These are phyloP conservation scores for Arthroderma sp. DNA, from an alignment of 2,329 filamentous ascomycete species.

Conservation along the genomic window DNA sequence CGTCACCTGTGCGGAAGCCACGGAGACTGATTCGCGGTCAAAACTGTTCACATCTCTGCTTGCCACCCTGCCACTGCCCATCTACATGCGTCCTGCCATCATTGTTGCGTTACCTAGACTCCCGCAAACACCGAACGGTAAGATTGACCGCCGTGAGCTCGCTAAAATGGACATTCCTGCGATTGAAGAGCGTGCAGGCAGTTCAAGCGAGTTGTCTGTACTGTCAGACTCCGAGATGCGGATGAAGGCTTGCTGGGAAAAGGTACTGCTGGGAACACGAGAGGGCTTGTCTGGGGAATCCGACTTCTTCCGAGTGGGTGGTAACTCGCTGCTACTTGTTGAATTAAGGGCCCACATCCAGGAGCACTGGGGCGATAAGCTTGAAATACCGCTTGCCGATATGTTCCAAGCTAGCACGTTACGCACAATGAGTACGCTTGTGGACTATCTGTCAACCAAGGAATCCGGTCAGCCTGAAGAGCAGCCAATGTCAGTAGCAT, in stretches of 20 bases:
- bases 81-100: constrained; percentile 8
- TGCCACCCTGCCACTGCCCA: constrained; percentile 4
- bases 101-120: constrained; percentile 4
- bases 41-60: neutral
- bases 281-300: neutral
- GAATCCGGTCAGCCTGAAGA: constrained; percentile 13
- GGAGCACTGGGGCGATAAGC: constrained; percentile 17
- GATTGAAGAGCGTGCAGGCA: neutral
- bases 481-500: neutral
- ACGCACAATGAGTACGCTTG: neutral
- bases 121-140: constrained; percentile 4
- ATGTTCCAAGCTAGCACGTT: constrained; percentile 30
- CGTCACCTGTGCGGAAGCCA: constrained; percentile 1
- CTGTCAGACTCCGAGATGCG: neutral
- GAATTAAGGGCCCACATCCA: constrained; percentile 25
- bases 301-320: constrained; percentile 17
- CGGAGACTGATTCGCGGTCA: neutral
- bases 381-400: constrained; percentile 19
- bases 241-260: constrained; percentile 2
- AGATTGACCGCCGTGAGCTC: constrained; percentile 6
- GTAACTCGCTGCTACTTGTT: constrained; percentile 18
- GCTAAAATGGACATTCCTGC: constrained; percentile 1
- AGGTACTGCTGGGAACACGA: neutral
- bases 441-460: constrained; percentile 23
- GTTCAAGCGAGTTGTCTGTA: neutral